Evolutionary conservation across 2,329 filamentous ascomycete species (phyloP), one percentile per base, ranked within the genome.

Genomic region (Trichoderma koningiopsis): DNA sequence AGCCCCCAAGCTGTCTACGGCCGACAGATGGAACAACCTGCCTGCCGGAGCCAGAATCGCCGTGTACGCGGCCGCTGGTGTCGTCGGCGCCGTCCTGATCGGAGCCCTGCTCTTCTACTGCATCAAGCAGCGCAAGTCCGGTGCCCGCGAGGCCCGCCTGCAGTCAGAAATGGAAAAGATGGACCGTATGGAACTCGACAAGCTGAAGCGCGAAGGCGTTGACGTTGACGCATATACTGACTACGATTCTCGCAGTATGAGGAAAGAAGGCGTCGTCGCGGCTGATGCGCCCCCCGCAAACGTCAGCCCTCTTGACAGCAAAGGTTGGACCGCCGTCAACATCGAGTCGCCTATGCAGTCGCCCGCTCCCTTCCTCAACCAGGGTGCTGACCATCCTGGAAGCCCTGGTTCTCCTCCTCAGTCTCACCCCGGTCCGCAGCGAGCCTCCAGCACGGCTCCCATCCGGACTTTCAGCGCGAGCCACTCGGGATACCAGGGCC

Each of bases 11-110:
- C 81, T 83, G 74, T 80, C 84, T 0, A 69, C 86, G 0, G 76
- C 81, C 6, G 80, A 89, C 29, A 89, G 87, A 73, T 90, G 85
- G 82, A 78, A 83, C 29, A 81, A 80, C 1, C 82, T 90, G 10
- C 81, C 87, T 3, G 71, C 79, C 1, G 77, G 77, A 8, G 79
- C 85, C 72, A 89, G 87, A 78, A 81, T 82, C 2, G 87, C 81
- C 63, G 78, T 90, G 56, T 89, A 87, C 72, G 83, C 81, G 3
- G 78, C 77, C 11, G 82, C 80, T 2, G 84, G 79, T n/a, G 78
- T 73, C 22, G 81, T 83, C 0, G 85, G 76, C 7, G 83, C 80
- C 29, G 70, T 83, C 6, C 73, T 85, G 0, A 31, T 85, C 19
- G 78, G 75, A 33, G 78, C 79, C 0, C 79, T 83, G 7, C 75